Evolutionary conservation across 306 rosid genomes (phyloP), one percentile per base, ranked within the genome.

Genomic region (Glycine tomentella): DNA sequence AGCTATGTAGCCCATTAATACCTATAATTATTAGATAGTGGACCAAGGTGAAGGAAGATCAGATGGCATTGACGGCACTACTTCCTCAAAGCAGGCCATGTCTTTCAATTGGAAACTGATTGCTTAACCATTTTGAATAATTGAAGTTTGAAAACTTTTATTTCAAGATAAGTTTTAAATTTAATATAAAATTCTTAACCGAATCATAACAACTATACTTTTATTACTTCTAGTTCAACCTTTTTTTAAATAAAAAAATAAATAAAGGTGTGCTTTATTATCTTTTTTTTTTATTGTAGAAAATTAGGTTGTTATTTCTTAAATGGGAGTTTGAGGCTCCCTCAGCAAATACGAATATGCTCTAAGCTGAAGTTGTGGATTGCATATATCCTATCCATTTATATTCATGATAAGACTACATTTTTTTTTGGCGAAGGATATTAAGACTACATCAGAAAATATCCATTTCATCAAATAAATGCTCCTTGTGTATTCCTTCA

Each of bases 401-500:
- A 38, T 10, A 31, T 8, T 38, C 44, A 38, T 38, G 38, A 34
- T 38, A 38, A 38, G 40, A 78, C 64, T 78, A 20, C 20, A n/a
- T 20, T 20, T 20, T 20, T 20, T 20, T 20, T 20, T 20, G 20
- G 20, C 1, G 20, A 20, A 20, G 20, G 20, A 20, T 20, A 20
- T 20, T 78, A 77, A 15, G 46, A 45, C 34, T 65, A 3, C 38
- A 6, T 64, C 50, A 16, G 11, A 13, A 38, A 44, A 17, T n/a
- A 15, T n/a, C n/a, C 7, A 58, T 67, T 67, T 73, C 65, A 61
- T 45, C 59, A 48, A 75, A 82, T 75, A 48, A 65, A 75, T 86
- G 79, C 79, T 11, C 4, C 1, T 40, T 7, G 72, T 83, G 20
- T 48, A 69, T 62, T 40, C 55, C 68, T 3, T 71, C 31, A 1